Conservation (phyloP, 257 asterid species). For the Gentiana macrophylla region DNA sequence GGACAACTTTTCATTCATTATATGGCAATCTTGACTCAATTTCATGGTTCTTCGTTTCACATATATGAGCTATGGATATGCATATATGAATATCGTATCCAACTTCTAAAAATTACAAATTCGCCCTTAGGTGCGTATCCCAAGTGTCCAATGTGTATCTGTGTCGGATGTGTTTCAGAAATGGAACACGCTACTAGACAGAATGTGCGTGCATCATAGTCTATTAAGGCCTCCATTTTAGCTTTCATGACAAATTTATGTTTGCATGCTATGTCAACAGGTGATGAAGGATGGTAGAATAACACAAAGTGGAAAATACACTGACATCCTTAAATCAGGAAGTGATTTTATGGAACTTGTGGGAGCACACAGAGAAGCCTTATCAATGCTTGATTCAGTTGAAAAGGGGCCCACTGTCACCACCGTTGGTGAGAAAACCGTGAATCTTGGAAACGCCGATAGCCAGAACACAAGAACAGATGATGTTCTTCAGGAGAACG, state of each 20-base stretch:
- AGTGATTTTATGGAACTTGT: conserved; percentile 86
- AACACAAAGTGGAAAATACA: conserved; percentile 70
- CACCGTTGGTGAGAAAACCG: conserved; percentile 13
- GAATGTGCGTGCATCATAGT: not conserved
- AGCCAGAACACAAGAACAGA: conserved; percentile 23
- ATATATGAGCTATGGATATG: too few species aligned
- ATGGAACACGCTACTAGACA: not conserved
- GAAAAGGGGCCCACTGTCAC: conserved; percentile 13
- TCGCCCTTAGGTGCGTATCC: too few species aligned
- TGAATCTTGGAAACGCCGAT: conserved; percentile 26
- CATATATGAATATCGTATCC: too few species aligned
- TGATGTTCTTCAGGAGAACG: conserved; percentile 23
- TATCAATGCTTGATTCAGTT: conserved; percentile 47
- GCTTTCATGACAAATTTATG: not conserved
- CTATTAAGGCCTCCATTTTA: too few species aligned
- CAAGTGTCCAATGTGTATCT: too few species aligned
- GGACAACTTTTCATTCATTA: too few species aligned
- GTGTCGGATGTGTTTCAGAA: too few species aligned
- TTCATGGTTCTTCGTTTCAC: too few species aligned
- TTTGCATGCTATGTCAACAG: conserved; percentile 22
- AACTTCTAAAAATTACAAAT: too few species aligned
- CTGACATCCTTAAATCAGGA: conserved; percentile 56
- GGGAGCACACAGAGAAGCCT: conserved; percentile 81
- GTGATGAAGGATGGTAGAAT: conserved; percentile 81
- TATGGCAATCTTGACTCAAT: too few species aligned